A percentile compares a stretch with the other conserved stretches of the same genome.
These are phyloP conservation scores for Wickerhamiella pararugosa DNA, from an alignment of 1,139 yeast species.

Conservation along the genomic window DNA sequence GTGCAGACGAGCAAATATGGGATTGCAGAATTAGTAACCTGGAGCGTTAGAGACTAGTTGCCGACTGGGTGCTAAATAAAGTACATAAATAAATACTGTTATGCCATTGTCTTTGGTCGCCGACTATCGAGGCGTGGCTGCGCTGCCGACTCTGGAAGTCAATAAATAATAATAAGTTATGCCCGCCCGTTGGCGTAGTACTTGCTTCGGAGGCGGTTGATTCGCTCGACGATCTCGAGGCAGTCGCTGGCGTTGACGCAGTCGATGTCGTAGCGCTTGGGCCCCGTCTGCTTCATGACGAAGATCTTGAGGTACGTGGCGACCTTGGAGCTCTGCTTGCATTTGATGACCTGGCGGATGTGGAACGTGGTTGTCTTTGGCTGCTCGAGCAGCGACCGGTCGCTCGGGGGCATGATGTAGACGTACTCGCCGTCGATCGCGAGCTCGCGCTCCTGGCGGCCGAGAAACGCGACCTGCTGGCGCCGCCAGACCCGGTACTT, in stretches of 20 bases:
- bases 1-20: no score
- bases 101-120: no score
- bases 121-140: no score
- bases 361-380: constrained; percentile 82
- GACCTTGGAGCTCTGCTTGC: constrained; percentile 65
- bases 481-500: constrained; percentile 77
- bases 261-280: constrained; percentile 77
- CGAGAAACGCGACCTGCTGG: constrained; percentile 69
- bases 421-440: constrained; percentile 91
- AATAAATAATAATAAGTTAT: no score
- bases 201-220: constrained; percentile 3
- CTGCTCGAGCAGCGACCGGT: constrained; percentile 49
- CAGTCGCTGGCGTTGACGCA: constrained; percentile 51
- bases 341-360: constrained; percentile 57
- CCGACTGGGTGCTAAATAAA: no score
- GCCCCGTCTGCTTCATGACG: constrained; percentile 47
- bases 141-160: no score
- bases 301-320: constrained; percentile 74
- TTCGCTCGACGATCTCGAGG: constrained; percentile 55
- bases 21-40: no score
- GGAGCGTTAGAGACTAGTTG: no score
- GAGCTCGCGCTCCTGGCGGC: constrained; percentile 66
- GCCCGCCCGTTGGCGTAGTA: no score
- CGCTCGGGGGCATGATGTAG: constrained; percentile 73
- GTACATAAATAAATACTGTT: no score